A percentile compares a stretch with the other conserved stretches of the same genome.
Evolutionary conservation across 306 rosid genomes (phyloP).

Genomic region (Erythrophleum fordii): DNA sequence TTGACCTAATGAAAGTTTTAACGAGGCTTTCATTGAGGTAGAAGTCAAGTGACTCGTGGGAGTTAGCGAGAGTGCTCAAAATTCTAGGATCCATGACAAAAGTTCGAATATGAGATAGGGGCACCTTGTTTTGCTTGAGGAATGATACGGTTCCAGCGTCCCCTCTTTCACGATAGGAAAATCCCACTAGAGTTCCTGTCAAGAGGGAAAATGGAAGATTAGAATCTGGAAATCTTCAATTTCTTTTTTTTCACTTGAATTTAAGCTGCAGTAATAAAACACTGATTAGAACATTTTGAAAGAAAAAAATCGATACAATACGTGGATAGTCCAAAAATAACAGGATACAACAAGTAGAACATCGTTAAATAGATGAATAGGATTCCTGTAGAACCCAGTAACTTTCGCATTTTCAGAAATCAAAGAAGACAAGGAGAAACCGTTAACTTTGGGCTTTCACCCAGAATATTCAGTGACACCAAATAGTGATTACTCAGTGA

Average conservation of each 20-base stretch:
- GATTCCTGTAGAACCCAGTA: neutral
- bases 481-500: neutral
- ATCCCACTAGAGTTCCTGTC: conserved; percentile 63
- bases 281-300: neutral
- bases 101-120: conserved; percentile 51
- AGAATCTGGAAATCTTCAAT: conserved; percentile 30
- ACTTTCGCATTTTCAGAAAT: neutral
- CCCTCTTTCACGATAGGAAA: conserved; percentile 53
- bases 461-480: neutral
- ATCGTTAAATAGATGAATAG: neutral
- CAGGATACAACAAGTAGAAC: neutral
- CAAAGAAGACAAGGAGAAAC: neutral
- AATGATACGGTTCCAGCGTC: conserved; percentile 44
- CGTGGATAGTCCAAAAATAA: neutral
- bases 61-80: conserved; percentile 43
- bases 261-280: neutral
- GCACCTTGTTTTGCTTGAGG: conserved; percentile 49
- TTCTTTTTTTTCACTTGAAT: neutral
- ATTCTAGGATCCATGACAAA: conserved; percentile 47
- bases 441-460: neutral
- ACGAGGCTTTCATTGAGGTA: conserved; percentile 55
- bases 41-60: conserved; percentile 57
- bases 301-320: neutral
- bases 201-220: conserved; percentile 12
- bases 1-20: conserved; percentile 42